Conservation (phyloP, 257 asterid species). For the Nicotiana knightiana region DNA sequence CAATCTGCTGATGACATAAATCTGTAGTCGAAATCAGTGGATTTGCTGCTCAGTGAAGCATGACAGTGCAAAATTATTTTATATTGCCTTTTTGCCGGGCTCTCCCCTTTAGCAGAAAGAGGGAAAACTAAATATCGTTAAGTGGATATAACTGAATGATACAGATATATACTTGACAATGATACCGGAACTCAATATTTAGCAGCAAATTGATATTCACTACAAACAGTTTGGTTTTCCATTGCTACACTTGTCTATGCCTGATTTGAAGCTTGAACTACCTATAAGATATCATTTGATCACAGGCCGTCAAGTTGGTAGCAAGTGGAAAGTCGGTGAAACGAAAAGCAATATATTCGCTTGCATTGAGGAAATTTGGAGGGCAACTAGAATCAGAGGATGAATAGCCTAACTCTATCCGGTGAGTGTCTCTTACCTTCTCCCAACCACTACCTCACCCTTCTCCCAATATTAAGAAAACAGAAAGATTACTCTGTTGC, state of each 20-base stretch:
- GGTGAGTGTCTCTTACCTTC: conserved; percentile 9
- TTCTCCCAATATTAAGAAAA: conserved; percentile 3
- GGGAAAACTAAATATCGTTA: not conserved
- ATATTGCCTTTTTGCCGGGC: not conserved
- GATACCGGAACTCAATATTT: not conserved
- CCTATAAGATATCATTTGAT: not conserved
- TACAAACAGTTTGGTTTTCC: not conserved
- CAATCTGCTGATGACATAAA: not conserved
- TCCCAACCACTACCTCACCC: not conserved
- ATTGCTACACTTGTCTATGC: not conserved
- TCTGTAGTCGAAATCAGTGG: not conserved
- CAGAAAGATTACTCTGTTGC: conserved; percentile 5
- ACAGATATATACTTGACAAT: not conserved
- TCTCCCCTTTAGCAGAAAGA: not conserved
- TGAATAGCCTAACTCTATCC: conserved; percentile 12
- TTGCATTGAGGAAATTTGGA: conserved; percentile 77
- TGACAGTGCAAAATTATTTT: not conserved
- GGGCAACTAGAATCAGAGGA: conserved; percentile 36
- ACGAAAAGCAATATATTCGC: conserved; percentile 40
- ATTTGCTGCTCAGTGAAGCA: not conserved
- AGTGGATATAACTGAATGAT: not conserved
- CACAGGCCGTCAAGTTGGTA: conserved; percentile 93
- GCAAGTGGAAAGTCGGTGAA: conserved; percentile 68
- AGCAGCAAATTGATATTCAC: conserved; percentile 25
- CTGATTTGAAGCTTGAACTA: not conserved